Percentiles rank a stretch among this genome's conserved stretches.
These are phyloP conservation scores for Russula olivacea DNA, from an alignment of 768 basidiomycete species.

Conservation along the genomic window DNA sequence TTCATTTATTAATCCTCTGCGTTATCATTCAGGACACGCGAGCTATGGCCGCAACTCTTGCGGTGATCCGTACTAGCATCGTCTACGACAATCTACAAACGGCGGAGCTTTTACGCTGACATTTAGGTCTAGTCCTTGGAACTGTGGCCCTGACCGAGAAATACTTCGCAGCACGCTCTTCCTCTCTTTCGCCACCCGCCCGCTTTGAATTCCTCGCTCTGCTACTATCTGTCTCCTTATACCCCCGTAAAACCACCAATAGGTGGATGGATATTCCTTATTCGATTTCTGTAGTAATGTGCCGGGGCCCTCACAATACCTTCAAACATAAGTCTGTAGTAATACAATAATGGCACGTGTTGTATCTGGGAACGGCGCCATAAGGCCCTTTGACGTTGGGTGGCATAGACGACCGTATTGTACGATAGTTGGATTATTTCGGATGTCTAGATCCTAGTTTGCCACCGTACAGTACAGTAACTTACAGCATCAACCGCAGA, in stretches of 20 bases:
- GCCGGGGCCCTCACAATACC: too few relatives aligned
- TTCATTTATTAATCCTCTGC: neutral
- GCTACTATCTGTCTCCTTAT: neutral
- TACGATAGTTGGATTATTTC: too few relatives aligned
- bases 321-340: neutral
- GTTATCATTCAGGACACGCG: slow-evolving; percentile 6
- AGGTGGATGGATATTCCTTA: neutral
- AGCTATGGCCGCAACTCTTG: slow-evolving; percentile 2
- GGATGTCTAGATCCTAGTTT: too few relatives aligned
- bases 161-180: neutral
- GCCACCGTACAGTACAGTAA: too few relatives aligned
- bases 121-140: neutral
- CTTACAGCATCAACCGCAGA: too few relatives aligned
- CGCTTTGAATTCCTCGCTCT: too few relatives aligned
- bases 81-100: slow-evolving; percentile 4
- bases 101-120: neutral
- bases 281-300: neutral
- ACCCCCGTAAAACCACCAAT: neutral
- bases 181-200: neutral
- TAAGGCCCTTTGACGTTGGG: neutral
- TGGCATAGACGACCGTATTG: too few relatives aligned
- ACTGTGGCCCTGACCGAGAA: neutral
- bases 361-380: neutral
- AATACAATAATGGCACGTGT: neutral
- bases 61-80: slow-evolving; percentile 3